Evolutionary conservation across 2,329 filamentous ascomycete genomes (phyloP).

Genomic region (Thielaviopsis musarum): DNA sequence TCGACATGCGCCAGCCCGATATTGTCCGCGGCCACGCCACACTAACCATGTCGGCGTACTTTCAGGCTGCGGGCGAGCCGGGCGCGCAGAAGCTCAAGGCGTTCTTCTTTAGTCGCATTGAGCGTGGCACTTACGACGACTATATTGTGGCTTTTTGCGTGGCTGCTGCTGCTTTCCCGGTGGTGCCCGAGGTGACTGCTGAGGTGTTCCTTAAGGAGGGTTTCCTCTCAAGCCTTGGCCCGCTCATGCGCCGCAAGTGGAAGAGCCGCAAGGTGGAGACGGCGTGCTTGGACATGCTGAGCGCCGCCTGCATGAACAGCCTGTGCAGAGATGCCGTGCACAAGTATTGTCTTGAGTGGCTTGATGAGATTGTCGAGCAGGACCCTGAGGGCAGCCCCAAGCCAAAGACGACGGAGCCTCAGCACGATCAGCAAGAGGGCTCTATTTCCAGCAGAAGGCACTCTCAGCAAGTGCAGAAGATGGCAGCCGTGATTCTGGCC

Average conservation of each 20-base stretch:
- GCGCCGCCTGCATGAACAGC: slow-evolving; percentile 75
- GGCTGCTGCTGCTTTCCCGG: slow-evolving; percentile 73
- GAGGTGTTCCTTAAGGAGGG: slow-evolving; percentile 76
- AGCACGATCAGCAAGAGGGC: slow-evolving; percentile 40
- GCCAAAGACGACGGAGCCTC: slow-evolving; percentile 28
- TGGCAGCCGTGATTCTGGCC: slow-evolving; percentile 59
- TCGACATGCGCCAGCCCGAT: slow-evolving; percentile 66
- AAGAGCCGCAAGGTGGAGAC: slow-evolving; percentile 78
- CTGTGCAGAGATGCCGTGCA: slow-evolving; percentile 68
- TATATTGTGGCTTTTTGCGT: slow-evolving; percentile 85
- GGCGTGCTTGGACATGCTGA: slow-evolving; percentile 75
- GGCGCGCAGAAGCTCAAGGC: slow-evolving; percentile 53
- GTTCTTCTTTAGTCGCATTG: slow-evolving; percentile 58
- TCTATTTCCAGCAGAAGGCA: slow-evolving; percentile 45
- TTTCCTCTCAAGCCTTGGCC: slow-evolving; percentile 62
- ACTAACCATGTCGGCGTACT: slow-evolving; percentile 64
- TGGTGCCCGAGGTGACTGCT: slow-evolving; percentile 59
- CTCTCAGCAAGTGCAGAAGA: slow-evolving; percentile 42
- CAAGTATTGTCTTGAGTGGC: slow-evolving; percentile 73
- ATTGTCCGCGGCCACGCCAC: slow-evolving; percentile 66
- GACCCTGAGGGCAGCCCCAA: slow-evolving; percentile 36
- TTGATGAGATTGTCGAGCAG: slow-evolving; percentile 67
- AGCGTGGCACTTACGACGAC: slow-evolving; percentile 67
- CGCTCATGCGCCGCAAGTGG: slow-evolving; percentile 61
- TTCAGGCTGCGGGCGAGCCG: slow-evolving; percentile 57